Percentiles rank a stretch among this genome's conserved stretches.
These are phyloP conservation scores for Pseudozyma sp. DNA, from an alignment of 1,284 basidiomycete genomes.

Conservation along the genomic window DNA sequence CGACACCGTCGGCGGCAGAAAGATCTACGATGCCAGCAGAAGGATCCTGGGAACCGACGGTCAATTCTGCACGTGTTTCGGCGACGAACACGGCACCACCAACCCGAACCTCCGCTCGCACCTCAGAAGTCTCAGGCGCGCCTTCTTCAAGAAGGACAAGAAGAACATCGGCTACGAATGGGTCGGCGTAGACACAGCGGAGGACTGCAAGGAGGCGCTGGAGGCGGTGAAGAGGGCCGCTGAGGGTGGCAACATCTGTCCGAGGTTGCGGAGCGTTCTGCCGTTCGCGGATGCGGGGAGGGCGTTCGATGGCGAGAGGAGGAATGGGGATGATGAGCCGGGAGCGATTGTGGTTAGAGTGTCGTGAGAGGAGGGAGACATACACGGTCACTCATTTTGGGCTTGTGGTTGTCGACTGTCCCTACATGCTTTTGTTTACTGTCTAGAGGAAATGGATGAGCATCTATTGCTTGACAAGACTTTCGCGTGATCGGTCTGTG, in stretches of 20 bases:
- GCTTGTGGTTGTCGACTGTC: background rate
- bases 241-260: conserved; percentile 61
- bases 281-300: conserved; percentile 63
- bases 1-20: conserved; percentile 66
- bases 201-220: conserved; percentile 62
- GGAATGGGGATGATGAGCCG: conserved; percentile 52
- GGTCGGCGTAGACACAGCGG: conserved; percentile 60
- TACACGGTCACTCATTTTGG: background rate
- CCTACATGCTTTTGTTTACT: background rate
- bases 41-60: conserved; percentile 69
- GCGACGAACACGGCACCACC: conserved; percentile 65
- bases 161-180: conserved; percentile 69
- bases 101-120: conserved; percentile 65
- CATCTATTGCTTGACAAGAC: no score
- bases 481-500: no score
- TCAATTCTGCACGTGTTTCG: conserved; percentile 67
- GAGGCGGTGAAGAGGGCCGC: conserved; percentile 63
- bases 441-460: no score
- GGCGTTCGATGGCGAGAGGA: conserved; percentile 55
- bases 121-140: conserved; percentile 67
- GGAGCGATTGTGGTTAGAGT: conserved; percentile 62
- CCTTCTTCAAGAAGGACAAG: conserved; percentile 70
- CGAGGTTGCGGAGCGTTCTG: conserved; percentile 62
- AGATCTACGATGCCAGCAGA: conserved; percentile 70
- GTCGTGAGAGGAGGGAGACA: conserved; percentile 24